Percentiles rank a stretch among this genome's conserved stretches.
Conservation (phyloP, 2,329 filamentous ascomycete species). For the Phialocephala subalpina region DNA sequence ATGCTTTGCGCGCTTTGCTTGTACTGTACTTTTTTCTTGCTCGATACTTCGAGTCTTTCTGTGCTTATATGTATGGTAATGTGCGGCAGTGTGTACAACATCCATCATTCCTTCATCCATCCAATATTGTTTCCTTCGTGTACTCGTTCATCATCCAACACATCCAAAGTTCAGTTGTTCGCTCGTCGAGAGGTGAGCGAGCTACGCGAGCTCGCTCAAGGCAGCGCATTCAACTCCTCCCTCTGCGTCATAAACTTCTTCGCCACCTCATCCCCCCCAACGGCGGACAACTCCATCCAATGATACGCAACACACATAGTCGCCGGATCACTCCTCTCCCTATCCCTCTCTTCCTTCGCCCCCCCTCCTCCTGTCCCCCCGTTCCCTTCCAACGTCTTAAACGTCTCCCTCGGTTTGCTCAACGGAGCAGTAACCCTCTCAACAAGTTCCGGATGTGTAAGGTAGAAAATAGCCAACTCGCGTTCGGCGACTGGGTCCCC, state of each 20-base stretch:
- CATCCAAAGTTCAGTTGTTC: neutral
- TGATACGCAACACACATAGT: conserved; percentile 95
- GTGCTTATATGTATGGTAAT: neutral
- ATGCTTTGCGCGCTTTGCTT: neutral
- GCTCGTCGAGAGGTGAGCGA: neutral
- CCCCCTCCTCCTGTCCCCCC: conserved; percentile 49
- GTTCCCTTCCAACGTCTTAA: conserved; percentile 84
- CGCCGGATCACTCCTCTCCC: conserved; percentile 77
- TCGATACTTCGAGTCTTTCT: neutral
- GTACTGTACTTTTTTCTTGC: neutral
- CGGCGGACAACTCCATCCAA: conserved; percentile 93
- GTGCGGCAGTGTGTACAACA: neutral
- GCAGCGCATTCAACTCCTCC: conserved; percentile 44
- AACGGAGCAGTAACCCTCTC: conserved; percentile 83
- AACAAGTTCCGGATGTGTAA: conserved; percentile 89
- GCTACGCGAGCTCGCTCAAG: neutral
- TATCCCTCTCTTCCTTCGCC: conserved; percentile 58
- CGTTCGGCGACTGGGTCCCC: conserved; percentile 88
- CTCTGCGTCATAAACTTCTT: conserved; percentile 80
- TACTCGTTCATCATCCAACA: too few species aligned
- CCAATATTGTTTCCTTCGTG: too few species aligned
- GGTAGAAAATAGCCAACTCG: conserved; percentile 91
- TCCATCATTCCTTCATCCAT: neutral
- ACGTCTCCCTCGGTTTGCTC: conserved; percentile 85
- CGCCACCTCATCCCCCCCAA: conserved; percentile 86